These are phyloP conservation scores for Thielaviopsis cerberus DNA, from an alignment of 2,329 filamentous ascomycete genomes.

Conservation along the genomic window DNA sequence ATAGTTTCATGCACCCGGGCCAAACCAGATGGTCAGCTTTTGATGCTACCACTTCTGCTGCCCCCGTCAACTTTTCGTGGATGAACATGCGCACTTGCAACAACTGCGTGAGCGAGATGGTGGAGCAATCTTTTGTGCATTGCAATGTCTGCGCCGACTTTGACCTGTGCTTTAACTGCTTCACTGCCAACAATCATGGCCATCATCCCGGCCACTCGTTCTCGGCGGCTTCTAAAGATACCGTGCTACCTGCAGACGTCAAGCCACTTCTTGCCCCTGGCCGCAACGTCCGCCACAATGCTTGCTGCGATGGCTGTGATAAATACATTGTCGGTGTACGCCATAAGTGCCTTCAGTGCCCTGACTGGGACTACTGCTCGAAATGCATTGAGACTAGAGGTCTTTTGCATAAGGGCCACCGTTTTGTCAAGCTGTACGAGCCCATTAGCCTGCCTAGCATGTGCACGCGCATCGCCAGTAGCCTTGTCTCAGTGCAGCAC, in stretches of 20 bases:
- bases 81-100: slow-evolving; percentile 49
- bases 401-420: slow-evolving; percentile 60
- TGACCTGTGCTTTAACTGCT: slow-evolving; percentile 76
- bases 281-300: slow-evolving; percentile 64
- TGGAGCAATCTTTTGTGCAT: slow-evolving; percentile 66
- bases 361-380: slow-evolving; percentile 90
- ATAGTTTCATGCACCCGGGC: no score
- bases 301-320: slow-evolving; percentile 89
- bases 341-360: slow-evolving; percentile 92
- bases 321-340: slow-evolving; percentile 65
- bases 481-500: slow-evolving; percentile 31
- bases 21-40: no score
- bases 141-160: slow-evolving; percentile 76
- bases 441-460: slow-evolving; percentile 26
- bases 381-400: slow-evolving; percentile 50
- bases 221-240: slow-evolving; percentile 44
- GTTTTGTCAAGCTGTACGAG: slow-evolving; percentile 76
- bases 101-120: slow-evolving; percentile 38
- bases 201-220: slow-evolving; percentile 84
- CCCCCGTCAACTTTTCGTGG: background rate
- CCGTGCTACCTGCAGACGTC: slow-evolving; percentile 41
- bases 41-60: background rate
- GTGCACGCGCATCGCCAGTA: slow-evolving; percentile 11
- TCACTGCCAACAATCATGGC: slow-evolving; percentile 58
- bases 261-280: slow-evolving; percentile 56